phyloP scores from a whole-genome alignment of 306 rosid genomes.

The Phaseolus lunatus region DNA sequence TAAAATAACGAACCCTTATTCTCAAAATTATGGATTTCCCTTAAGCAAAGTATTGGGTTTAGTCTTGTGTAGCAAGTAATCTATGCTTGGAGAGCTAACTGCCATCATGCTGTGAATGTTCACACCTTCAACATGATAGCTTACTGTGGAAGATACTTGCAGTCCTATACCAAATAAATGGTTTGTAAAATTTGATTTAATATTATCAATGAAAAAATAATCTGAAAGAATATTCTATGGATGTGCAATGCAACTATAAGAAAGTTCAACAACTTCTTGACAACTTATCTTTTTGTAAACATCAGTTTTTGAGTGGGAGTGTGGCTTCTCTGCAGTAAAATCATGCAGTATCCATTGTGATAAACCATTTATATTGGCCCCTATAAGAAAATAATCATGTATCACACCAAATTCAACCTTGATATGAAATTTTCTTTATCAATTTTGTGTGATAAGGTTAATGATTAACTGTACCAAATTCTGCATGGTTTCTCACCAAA shows the following conservation, averaged over 20 bases:
- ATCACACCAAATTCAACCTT: neutral
- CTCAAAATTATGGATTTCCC: neutral
- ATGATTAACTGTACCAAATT: neutral
- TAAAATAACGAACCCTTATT: neutral
- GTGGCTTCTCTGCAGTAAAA: neutral
- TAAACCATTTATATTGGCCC: neutral
- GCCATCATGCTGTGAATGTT: neutral
- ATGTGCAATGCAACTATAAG: slow-evolving; percentile 7
- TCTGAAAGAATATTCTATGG: slow-evolving; percentile 29
- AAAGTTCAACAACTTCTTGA: slow-evolving; percentile 9
- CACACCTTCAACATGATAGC: neutral
- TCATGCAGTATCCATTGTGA: neutral
- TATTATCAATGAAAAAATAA: slow-evolving; percentile 14
- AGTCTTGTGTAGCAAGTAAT: neutral
- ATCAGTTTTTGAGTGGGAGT: neutral
- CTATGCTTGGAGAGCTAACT: neutral
- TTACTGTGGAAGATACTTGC: neutral
- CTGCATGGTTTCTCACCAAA: neutral
- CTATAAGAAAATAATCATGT: neutral
- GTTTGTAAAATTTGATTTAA: slow-evolving; percentile 13
- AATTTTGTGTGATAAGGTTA: neutral
- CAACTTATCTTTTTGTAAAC: slow-evolving; percentile 20
- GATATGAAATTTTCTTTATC: neutral
- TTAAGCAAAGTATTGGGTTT: neutral
- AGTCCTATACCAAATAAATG: neutral